Evolutionary conservation across 2,329 filamentous ascomycete genomes (phyloP).

Genomic region (Sporothrix dimorphospora): DNA sequence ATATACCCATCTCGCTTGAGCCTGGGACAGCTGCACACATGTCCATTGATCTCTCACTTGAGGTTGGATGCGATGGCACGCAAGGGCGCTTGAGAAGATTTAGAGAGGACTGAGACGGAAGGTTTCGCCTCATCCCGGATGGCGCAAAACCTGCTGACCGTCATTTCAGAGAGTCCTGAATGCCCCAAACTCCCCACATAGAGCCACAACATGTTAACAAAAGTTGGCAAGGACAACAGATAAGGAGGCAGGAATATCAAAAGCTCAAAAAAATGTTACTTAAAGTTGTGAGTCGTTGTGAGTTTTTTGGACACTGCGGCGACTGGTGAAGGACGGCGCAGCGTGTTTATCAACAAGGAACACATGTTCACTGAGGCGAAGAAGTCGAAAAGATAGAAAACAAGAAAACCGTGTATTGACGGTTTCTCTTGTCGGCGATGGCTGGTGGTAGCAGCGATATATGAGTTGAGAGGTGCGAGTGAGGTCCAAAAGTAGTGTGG

Average conservation of each 20-base stretch:
- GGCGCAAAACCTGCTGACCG: not conserved
- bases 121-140: not conserved
- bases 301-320: not conserved
- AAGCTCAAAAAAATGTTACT: not conserved
- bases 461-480: not conserved
- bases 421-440: not conserved
- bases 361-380: not conserved
- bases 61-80: not conserved
- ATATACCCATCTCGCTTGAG: not conserved
- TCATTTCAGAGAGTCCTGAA: not conserved
- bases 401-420: too few species aligned
- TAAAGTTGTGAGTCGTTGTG: not conserved
- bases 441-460: not conserved
- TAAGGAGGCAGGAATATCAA: not conserved
- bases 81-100: not conserved
- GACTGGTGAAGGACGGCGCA: not conserved
- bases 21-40: not conserved
- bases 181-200: not conserved
- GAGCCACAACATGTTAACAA: not conserved
- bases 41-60: not conserved
- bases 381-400: not conserved
- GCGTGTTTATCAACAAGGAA: not conserved
- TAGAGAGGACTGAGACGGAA: not conserved
- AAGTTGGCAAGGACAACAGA: not conserved
- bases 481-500: slow-evolving; percentile 1